A percentile compares a stretch with the other conserved stretches of the same genome.
These are phyloP conservation scores for Diaporthe capsici DNA, from an alignment of 2,329 filamentous ascomycete genomes.

Conservation along the genomic window DNA sequence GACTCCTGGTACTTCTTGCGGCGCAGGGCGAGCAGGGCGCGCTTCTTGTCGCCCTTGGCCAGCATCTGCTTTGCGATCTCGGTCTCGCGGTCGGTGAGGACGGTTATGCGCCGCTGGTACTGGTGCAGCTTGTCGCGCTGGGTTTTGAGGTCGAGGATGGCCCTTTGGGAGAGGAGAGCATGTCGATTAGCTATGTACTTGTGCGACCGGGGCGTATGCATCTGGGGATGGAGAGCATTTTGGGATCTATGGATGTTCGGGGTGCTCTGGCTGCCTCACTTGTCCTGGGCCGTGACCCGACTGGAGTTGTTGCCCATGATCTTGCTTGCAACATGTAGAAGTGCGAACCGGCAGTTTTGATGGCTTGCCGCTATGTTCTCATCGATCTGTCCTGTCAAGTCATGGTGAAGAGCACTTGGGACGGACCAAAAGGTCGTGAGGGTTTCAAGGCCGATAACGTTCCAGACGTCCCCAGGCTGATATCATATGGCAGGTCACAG, in stretches of 20 bases:
- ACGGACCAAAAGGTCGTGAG: constrained; percentile 16
- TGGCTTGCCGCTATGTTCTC: not conserved
- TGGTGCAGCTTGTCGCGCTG: constrained; percentile 98
- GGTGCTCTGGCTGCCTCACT: constrained; percentile 66
- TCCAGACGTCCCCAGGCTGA: constrained; percentile 29
- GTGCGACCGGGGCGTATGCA: constrained; percentile 7
- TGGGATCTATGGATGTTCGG: constrained; percentile 18
- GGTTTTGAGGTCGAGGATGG: constrained; percentile 96
- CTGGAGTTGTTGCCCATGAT: constrained; percentile 69
- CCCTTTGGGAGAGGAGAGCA: constrained; percentile 66
- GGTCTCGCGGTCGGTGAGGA: constrained; percentile 89
- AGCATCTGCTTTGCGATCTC: constrained; percentile 88
- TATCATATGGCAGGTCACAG: constrained; percentile 29
- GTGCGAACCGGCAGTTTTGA: not conserved
- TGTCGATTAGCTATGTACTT: constrained; percentile 19
- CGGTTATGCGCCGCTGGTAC: constrained; percentile 91
- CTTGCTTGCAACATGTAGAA: constrained; percentile 37
- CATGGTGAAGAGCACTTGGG: constrained; percentile 32
- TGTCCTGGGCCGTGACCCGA: constrained; percentile 82
- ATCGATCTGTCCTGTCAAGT: constrained; percentile 27
- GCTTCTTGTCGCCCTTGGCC: constrained; percentile 81
- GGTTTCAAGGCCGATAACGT: constrained; percentile 27
- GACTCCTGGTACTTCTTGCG: constrained; percentile 98
- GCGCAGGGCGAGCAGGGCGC: constrained; percentile 88
- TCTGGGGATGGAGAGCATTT: not conserved